Evolutionary conservation across 768 basidiomycete species (phyloP).

Genomic region (Tulasnella sp.): DNA sequence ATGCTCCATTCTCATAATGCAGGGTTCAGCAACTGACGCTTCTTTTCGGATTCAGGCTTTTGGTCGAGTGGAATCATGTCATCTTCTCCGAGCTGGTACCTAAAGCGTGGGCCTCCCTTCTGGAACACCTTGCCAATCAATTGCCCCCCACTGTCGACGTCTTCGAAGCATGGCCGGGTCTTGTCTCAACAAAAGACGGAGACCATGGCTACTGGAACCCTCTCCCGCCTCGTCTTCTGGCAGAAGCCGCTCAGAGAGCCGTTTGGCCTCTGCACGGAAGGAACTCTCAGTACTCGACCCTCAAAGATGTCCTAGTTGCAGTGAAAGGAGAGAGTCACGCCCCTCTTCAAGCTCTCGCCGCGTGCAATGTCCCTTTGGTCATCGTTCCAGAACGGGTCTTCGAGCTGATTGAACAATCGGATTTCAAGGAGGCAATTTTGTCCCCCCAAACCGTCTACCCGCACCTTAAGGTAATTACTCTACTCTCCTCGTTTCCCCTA

Average conservation of each 20-base stretch:
- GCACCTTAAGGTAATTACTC: neutral
- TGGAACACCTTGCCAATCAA: slow-evolving; percentile 40
- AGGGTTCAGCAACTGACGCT: neutral
- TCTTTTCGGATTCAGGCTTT: slow-evolving; percentile 44
- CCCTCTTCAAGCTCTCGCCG: neutral
- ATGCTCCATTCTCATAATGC: neutral
- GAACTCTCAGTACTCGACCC: neutral
- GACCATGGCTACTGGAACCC: slow-evolving; percentile 47
- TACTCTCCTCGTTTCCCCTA: too few relatives aligned
- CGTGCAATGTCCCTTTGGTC: slow-evolving; percentile 3
- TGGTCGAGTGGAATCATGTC: slow-evolving; percentile 55
- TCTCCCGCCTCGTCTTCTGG: slow-evolving; percentile 48
- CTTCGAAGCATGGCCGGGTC: slow-evolving; percentile 37
- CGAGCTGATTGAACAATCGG: neutral
- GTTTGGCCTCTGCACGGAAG: neutral
- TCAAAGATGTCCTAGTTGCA: neutral
- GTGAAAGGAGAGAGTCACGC: neutral
- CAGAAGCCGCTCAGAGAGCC: slow-evolving; percentile 35
- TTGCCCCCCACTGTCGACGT: slow-evolving; percentile 38
- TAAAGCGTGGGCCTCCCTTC: slow-evolving; percentile 48
- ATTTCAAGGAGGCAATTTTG: neutral
- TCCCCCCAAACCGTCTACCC: slow-evolving; percentile 4
- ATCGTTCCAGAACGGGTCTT: neutral
- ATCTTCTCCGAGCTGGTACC: slow-evolving; percentile 54
- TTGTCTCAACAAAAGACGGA: slow-evolving; percentile 36